These are phyloP conservation scores for Plantago lanceolata DNA, from an alignment of 305 asterid genomes.

Conservation along the genomic window DNA sequence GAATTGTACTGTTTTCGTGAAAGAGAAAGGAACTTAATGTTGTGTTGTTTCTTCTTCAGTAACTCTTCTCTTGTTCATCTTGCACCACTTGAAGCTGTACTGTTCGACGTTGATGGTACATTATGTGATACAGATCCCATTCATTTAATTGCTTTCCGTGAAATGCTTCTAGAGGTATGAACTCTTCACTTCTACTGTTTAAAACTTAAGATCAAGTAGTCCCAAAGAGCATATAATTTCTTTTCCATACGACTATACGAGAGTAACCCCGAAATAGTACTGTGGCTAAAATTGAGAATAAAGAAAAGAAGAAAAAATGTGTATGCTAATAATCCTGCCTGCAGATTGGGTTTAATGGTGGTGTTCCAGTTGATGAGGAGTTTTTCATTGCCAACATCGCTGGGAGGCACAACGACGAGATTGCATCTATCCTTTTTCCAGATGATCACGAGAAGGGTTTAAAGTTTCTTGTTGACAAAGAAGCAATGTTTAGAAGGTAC, in stretches of 20 bases:
- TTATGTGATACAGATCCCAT: slow-evolving; percentile 89
- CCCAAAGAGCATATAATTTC: background rate
- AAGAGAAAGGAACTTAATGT: slow-evolving; percentile 17
- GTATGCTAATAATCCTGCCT: slow-evolving; percentile 10
- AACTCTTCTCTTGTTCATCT: slow-evolving; percentile 44
- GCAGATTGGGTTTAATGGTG: slow-evolving; percentile 83
- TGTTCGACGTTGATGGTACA: slow-evolving; percentile 91
- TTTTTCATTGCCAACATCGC: slow-evolving; percentile 56
- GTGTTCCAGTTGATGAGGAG: slow-evolving; percentile 70
- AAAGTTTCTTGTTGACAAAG: slow-evolving; percentile 75
- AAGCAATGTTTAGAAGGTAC: slow-evolving; percentile 79
- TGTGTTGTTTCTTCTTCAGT: slow-evolving; percentile 42
- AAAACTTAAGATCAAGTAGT: background rate
- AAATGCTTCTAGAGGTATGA: slow-evolving; percentile 77
- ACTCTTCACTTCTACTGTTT: slow-evolving; percentile 14
- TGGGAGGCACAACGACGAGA: slow-evolving; percentile 83
- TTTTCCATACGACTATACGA: background rate
- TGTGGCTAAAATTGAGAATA: background rate
- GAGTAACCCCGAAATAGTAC: background rate
- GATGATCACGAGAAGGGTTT: slow-evolving; percentile 65
- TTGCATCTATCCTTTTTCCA: slow-evolving; percentile 72
- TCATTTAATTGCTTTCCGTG: slow-evolving; percentile 64
- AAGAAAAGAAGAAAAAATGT: too few species aligned
- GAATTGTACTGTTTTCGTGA: background rate
- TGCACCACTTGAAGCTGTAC: slow-evolving; percentile 86